phyloP scores from a whole-genome alignment of 2,329 filamentous ascomycete species.

The Leptosphaerulina australis region DNA sequence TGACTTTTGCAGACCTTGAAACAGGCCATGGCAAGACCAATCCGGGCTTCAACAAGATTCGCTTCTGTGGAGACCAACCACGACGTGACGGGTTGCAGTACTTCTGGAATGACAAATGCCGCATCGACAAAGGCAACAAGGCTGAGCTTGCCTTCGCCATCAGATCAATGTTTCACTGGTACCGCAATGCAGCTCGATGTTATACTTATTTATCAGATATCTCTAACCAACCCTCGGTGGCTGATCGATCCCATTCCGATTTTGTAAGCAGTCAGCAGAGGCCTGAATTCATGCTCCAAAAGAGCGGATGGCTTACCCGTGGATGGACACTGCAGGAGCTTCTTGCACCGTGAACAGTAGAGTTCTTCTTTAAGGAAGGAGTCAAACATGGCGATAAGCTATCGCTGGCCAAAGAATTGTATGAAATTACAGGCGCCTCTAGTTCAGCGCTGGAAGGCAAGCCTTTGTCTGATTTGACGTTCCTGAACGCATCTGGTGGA shows the following conservation, averaged over 20 bases:
- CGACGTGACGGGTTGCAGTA: too few species aligned
- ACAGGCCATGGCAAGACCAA: too few species aligned
- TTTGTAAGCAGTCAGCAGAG: background rate
- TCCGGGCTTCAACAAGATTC: too few species aligned
- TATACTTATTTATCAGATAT: constrained; percentile 13
- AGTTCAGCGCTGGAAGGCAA: background rate
- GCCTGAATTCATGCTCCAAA: too few species aligned
- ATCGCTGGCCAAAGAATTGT: too few species aligned
- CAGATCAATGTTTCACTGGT: constrained; percentile 15
- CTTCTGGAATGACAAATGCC: constrained; percentile 8
- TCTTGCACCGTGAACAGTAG: constrained; percentile 14
- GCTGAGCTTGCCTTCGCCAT: background rate
- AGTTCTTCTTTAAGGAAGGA: too few species aligned
- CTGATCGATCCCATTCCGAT: background rate
- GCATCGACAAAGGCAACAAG: constrained; percentile 1
- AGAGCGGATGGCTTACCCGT: constrained; percentile 16
- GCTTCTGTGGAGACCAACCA: too few species aligned
- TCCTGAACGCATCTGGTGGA: background rate
- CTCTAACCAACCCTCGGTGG: background rate
- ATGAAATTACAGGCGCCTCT: background rate
- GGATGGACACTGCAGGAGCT: constrained; percentile 22
- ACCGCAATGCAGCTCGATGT: constrained; percentile 12
- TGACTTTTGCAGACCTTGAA: too few species aligned
- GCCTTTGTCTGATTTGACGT: background rate
- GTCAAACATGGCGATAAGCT: too few species aligned